Base-by-base conservation (phyloP, 139 green algal species). In the Nannochloris sp. region DNA sequence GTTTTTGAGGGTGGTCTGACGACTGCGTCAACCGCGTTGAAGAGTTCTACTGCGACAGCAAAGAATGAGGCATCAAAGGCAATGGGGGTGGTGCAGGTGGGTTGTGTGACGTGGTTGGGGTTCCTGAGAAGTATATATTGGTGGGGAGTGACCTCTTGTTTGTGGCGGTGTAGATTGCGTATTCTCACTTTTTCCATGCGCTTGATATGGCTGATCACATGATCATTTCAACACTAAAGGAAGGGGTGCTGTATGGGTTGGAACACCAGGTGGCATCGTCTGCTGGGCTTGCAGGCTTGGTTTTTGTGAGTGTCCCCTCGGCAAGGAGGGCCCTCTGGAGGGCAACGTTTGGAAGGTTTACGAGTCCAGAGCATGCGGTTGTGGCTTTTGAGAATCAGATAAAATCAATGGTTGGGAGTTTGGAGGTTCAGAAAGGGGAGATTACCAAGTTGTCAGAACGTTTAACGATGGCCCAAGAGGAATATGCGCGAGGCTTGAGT, bases 401-500 rank as follows among this genome's bases (percentile, higher is more conserved):
- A 12, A 45, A 6, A n/a, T 17, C 6, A 11, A 36, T 78, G 46
- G 23, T 28, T 6, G 65, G 74, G 25, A 20, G 6, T 28, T 20
- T 75, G 49, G 45, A 74, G 4, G 49, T n/a, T 10, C 59, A 74
- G 20, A 43, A 49, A 5, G 36, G 36, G 2, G 74, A 81, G 29
- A 59, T 53, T 49, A 23, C 50, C 17, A 81, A 75, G 62, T 14
- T 61, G 48, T 40, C 63, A 60, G 61, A 70, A 57, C 60, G 62
- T 28, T 51, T 79, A 33, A 33, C 53, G 10, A 17, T 23, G 2
- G 74, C 74, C 1, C 49, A 65, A 36, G 53, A 43, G 17, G 65
- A 81, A 65, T 80, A 79, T n/a, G 25, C 61, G 9, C 55, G 46
- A 2, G 66, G 65, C 13, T 53, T 75, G 13, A 16, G n/a, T 44